Base-by-base conservation (phyloP, 2,329 filamentous ascomycete species). In the Claviceps sp. region DNA sequence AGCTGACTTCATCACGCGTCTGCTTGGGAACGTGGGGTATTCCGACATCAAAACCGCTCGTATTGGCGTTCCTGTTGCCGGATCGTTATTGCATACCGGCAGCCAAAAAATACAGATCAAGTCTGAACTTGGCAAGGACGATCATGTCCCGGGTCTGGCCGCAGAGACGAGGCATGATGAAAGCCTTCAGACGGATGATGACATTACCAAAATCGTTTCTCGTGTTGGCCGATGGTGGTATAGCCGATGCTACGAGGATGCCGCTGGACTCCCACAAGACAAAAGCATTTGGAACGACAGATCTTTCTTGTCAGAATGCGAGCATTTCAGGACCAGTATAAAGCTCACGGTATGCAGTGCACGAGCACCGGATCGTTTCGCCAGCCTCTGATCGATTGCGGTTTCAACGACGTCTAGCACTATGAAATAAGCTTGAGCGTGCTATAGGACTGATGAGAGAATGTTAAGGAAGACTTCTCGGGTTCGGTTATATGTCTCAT, bases 181-280 rank as follows among this genome's bases (percentile, higher is more conserved):
- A 39, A 78, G 80, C n/a, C 74, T 80, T 0, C 73, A 78, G 14
- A 84, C 85, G 22, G 89, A 95, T 58, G 87, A 89, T 62, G 84
- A 82, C 58, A 95, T 97, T 62, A 88, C 89, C 14, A 90, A 88
- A 62, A 95, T 95, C 76, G 89, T 97, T 22, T 85, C 89, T 16
- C 85, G 83, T 56, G 91, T 97, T 11, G 91, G 89, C 2, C 79
- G 93, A 44, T 97, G 91, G 89, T 98, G 93, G 93, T 97, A 95
- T 68, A 87, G 82, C 10, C 81, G 86, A 50, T 96, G 91, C 72
- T 97, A 96, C 65, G 91, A 96, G 68, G 80, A 77, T 52, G 75
- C 78, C 4, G 73, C 82, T 8, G 67, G 78, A n/a, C 54, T 57
- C 39, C 54, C 54, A 65, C 71, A 37, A 59, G 73, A 48, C 64